A percentile compares a stretch with the other conserved stretches of the same genome.
Evolutionary conservation across 257 asterid genomes (phyloP).

Genomic region (Catharanthus roseus): DNA sequence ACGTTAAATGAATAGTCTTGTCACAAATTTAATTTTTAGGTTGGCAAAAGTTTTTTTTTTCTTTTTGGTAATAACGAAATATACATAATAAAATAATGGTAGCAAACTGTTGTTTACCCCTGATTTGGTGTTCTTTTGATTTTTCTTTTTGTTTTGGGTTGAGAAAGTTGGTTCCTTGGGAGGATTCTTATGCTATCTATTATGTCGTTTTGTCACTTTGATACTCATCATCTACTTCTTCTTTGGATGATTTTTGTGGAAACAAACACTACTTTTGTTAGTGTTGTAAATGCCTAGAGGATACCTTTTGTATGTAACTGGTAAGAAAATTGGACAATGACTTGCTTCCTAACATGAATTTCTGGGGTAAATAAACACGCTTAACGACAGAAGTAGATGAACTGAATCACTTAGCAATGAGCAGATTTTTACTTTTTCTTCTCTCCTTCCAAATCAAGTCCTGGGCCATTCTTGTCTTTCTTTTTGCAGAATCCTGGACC

Average conservation of each 20-base stretch:
- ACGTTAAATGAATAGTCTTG: too few species aligned
- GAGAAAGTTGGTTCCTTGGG: background rate
- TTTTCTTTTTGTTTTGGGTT: conserved; percentile 1
- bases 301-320: background rate
- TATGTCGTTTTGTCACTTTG: background rate
- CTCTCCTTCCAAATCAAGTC: too few species aligned
- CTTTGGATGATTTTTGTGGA: conserved; percentile 1
- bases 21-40: too few species aligned
- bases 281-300: background rate
- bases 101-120: background rate
- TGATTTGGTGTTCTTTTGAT: background rate
- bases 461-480: too few species aligned
- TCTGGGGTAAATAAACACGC: background rate
- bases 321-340: background rate
- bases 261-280: background rate
- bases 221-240: background rate
- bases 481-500: too few species aligned
- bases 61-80: too few species aligned
- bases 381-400: background rate
- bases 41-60: too few species aligned
- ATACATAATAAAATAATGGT: background rate
- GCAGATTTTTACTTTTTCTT: too few species aligned
- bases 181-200: conserved; percentile 1
- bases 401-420: background rate
- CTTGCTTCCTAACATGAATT: background rate